phyloP scores from a whole-genome alignment of 1,284 basidiomycete species.

The Melampsora medusae region DNA sequence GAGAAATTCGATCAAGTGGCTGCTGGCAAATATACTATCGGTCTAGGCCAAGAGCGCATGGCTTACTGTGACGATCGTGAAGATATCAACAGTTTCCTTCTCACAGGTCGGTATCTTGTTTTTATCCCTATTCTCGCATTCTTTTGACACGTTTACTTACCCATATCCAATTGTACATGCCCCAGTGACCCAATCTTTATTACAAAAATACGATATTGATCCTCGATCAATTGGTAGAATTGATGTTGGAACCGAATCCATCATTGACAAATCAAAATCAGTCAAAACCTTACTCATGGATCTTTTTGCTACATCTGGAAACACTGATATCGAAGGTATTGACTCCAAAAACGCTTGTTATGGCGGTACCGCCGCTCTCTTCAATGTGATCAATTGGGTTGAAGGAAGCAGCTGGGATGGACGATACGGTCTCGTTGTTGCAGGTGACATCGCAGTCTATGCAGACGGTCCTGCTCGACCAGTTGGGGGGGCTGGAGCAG shows the following conservation, averaged over 20 bases:
- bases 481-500: slow-evolving; percentile 93
- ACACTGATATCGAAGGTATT: slow-evolving; percentile 96
- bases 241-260: slow-evolving; percentile 97
- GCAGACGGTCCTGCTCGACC: slow-evolving; percentile 92
- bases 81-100: slow-evolving; percentile 96
- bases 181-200: slow-evolving; percentile 65
- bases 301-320: slow-evolving; percentile 84
- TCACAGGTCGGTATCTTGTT: slow-evolving; percentile 69
- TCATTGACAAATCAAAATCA: slow-evolving; percentile 99
- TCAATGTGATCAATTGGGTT: slow-evolving; percentile 89
- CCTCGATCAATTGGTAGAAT: slow-evolving; percentile 93
- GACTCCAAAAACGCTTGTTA: slow-evolving; percentile 99
- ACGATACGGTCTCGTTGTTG: slow-evolving; percentile 93
- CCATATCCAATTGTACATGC: not conserved
- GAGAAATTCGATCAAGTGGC: slow-evolving; percentile 94
- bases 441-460: slow-evolving; percentile 96
- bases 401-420: slow-evolving; percentile 98
- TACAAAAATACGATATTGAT: slow-evolving; percentile 94
- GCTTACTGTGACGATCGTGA: slow-evolving; percentile 80
- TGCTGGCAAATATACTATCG: slow-evolving; percentile 98
- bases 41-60: slow-evolving; percentile 97
- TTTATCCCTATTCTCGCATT: slow-evolving; percentile 22
- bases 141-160: slow-evolving; percentile 10
- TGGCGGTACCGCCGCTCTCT: slow-evolving; percentile 93
- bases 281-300: slow-evolving; percentile 99